Evolutionary conservation across 305 asterid species (phyloP), one percentile per base, ranked within the genome.

Genomic region (Ajuga reptans): DNA sequence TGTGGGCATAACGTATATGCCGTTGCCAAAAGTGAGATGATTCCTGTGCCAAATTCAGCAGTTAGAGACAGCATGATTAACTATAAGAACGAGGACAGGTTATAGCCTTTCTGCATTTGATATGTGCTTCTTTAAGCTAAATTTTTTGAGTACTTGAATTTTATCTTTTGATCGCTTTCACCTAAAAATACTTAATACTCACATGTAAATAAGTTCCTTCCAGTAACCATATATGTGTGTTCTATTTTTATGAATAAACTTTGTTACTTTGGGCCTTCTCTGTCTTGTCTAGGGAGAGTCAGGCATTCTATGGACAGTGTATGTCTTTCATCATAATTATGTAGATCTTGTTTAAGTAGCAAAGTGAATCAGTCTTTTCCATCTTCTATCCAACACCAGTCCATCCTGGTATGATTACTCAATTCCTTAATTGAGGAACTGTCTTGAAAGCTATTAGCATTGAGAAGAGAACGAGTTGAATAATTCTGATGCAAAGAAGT

Each of bases 1-100:
- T 91, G 93, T 79, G 99, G 99, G 72, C 99, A 91, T 69, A 77
- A 77, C 69, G 85, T 93, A 27, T 93, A 93, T 81, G 92, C 97
- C 50, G 75, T 93, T 73, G 79, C 96, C 66, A 87, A 93, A 85
- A 85, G 87, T 57, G 97, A 85, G 81, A 84, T 89, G 31, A 90
- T 93, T 73, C 86, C 96, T 58, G 83, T 93, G 73, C 90, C 92
- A 67, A 89, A 87, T 79, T 41, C 96, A 71, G 78, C 87, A 50
- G 84, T 83, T 61, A 78, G 76, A 68, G 80, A 90, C 74, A 78
- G 67, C 81, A 80, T 83, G 81, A 83, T 81, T 77, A 74, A 80
- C 83, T 80, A 72, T 75, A 80, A 69, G 78, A 87, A 78, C 64
- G 99, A 93, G 85, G 75, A 83, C 95, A 93, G 99, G 99, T 93